Evolutionary conservation across 2,329 filamentous ascomycete genomes (phyloP), one percentile per base, ranked within the genome.

Genomic region (Neurospora sp.): DNA sequence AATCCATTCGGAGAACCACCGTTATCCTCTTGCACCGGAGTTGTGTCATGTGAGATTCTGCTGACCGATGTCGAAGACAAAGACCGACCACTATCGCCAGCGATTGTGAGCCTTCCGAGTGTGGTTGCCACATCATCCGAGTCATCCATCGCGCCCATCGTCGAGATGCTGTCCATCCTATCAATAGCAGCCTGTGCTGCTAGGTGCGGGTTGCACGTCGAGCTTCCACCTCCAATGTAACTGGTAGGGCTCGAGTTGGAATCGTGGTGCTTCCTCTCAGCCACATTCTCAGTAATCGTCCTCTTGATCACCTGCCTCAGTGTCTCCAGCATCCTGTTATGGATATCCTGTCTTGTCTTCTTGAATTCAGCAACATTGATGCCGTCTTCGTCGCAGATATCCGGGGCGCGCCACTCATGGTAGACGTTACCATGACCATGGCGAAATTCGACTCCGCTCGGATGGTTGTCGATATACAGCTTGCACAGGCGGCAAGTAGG

Each of bases 401-500:
- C 79, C 0, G 81, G 80, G 1, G 77, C 74, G 0, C 78, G 72
- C 81, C 81, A 83, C 57, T 75, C 77, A 17, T 67, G n/a, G 52
- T 83, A 83, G 0, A 83, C 66, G 5, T 83, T 83, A 0, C 74
- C 71, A 62, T 82, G 81, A 0, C 77, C 73, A 2, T 74, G 40
- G 0, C 81, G 76, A 1, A 79, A 76, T 2, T 72, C 67, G 2
- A 81, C 75, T 0, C 74, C 70, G 70, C 67, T 46, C 0, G 73
- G 72, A 40, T 78, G 76, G 0, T 73, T 72, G 1, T 69, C 67
- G n/a, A 83, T 80, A 67, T 81, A 83, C 66, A 78, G 77, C 3
- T 74, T 52, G 36, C 81, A 83, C 1, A 83, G 75, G 0, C 77
- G 75, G 40, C 81, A 83, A 0, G 80, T 78, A 0, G 80, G 80